Percentiles rank a stretch among this genome's conserved stretches.
Evolutionary conservation across 768 basidiomycete species (phyloP).

Genomic region (Filobasidium floriforme): DNA sequence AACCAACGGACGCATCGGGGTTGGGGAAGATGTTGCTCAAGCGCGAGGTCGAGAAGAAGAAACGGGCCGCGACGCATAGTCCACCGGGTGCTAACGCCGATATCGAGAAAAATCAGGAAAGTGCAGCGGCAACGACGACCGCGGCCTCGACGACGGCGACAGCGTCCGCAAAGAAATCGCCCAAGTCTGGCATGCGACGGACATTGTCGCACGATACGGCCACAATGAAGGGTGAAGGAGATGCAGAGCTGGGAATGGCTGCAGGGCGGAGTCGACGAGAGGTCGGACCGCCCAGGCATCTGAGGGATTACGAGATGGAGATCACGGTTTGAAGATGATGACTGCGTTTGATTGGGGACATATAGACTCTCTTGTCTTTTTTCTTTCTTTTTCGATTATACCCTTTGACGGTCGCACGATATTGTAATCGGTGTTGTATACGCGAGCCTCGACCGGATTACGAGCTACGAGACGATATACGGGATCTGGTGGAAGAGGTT

Average conservation of each 20-base stretch:
- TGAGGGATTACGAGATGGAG: slow-evolving; percentile 1
- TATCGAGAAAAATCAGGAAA: neutral
- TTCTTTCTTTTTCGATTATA: no score
- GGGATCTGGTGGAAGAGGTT: no score
- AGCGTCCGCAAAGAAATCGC: no score
- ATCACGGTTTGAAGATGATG: neutral
- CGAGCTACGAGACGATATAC: no score
- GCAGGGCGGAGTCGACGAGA: neutral
- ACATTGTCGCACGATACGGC: neutral
- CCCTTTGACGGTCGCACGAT: no score
- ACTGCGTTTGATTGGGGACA: neutral
- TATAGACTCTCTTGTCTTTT: no score
- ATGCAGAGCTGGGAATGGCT: neutral
- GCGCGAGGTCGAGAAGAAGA: neutral
- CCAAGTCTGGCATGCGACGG: neutral
- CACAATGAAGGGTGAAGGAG: neutral
- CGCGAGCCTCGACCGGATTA: no score
- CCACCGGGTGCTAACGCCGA: neutral
- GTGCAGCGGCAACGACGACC: neutral
- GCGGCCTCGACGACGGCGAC: no score
- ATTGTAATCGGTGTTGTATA: no score
- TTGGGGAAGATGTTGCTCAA: neutral
- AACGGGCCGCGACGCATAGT: neutral
- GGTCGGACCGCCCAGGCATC: neutral
- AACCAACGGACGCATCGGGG: neutral